Percentiles rank a stretch among this genome's conserved stretches.
These are phyloP conservation scores for Vitis rupestris DNA, from an alignment of 164 flowering plant genomes.

Conservation along the genomic window DNA sequence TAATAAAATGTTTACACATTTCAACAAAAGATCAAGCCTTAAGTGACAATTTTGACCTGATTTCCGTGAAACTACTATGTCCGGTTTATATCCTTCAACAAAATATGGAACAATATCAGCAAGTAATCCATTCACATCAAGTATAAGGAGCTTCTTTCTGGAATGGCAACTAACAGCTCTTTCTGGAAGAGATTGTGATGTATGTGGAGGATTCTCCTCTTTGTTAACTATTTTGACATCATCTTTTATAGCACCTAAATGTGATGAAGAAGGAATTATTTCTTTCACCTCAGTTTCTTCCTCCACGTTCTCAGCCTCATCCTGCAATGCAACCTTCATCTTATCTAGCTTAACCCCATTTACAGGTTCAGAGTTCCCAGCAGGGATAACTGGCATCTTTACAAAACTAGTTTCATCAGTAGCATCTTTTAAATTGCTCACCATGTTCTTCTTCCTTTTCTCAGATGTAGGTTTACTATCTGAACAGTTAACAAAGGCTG, in stretches of 20 bases:
- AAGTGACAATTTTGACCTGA: slow-evolving; percentile 34
- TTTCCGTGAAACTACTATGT: slow-evolving; percentile 31
- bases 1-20: not conserved
- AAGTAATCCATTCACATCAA: slow-evolving; percentile 70
- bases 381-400: not conserved
- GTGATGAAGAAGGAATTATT: slow-evolving; percentile 1
- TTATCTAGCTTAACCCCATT: not conserved
- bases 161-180: slow-evolving; percentile 1
- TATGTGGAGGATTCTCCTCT: not conserved
- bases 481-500: not conserved
- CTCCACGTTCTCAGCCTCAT: slow-evolving; percentile 5
- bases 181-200: slow-evolving; percentile 3
- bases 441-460: not conserved
- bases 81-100: slow-evolving; percentile 22
- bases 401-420: not conserved
- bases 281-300: slow-evolving; percentile 3
- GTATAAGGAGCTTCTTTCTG: slow-evolving; percentile 60
- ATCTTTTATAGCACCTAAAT: slow-evolving; percentile 6
- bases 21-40: not conserved
- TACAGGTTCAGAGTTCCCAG: not conserved
- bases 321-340: not conserved
- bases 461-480: not conserved
- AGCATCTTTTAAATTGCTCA: not conserved
- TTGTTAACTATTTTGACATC: not conserved
- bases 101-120: slow-evolving; percentile 40